Percentiles rank a stretch among this genome's conserved stretches.
Conservation (phyloP, 331 rosid species). For the Spiraea crenata region DNA sequence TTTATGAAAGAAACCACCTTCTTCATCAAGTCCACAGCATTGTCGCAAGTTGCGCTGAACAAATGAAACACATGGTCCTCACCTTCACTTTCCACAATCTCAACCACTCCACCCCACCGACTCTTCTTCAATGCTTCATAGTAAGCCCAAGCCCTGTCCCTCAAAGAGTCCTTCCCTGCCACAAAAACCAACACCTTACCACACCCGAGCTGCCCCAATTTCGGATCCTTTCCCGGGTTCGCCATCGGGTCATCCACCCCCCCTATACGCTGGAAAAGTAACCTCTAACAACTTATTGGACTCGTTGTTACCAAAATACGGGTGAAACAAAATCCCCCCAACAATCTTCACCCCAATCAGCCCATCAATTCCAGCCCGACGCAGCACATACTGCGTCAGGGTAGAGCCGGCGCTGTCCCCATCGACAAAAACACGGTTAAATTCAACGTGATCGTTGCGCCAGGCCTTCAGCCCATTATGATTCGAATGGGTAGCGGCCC, state of each 20-base stretch:
- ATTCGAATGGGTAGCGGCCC: constrained; percentile 11
- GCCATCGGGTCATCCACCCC: constrained; percentile 17
- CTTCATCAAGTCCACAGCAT: constrained; percentile 3
- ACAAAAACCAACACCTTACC: constrained; percentile 14
- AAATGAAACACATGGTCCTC: constrained; percentile 39
- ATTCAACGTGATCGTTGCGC: constrained; percentile 17
- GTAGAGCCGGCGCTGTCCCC: constrained; percentile 23
- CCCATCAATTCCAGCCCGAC: not conserved
- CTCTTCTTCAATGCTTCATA: constrained; percentile 16
- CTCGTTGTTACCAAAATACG: not conserved
- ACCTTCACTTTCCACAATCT: constrained; percentile 22
- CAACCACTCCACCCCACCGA: constrained; percentile 25
- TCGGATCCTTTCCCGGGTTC: constrained; percentile 7
- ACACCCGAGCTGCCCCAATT: constrained; percentile 11
- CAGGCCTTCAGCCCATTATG: constrained; percentile 7
- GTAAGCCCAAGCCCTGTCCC: constrained; percentile 19
- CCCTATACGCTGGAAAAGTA: not conserved
- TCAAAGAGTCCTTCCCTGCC: constrained; percentile 19
- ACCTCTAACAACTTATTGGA: not conserved
- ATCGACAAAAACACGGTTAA: not conserved
- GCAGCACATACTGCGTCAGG: not conserved
- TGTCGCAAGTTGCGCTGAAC: constrained; percentile 10
- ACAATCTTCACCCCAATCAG: not conserved
- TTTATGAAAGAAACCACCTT: constrained; percentile 20
- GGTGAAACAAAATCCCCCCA: constrained; percentile 19